Evolutionary conservation across 2,329 filamentous ascomycete species (phyloP).

Genomic region (Hypoxylon sp.): DNA sequence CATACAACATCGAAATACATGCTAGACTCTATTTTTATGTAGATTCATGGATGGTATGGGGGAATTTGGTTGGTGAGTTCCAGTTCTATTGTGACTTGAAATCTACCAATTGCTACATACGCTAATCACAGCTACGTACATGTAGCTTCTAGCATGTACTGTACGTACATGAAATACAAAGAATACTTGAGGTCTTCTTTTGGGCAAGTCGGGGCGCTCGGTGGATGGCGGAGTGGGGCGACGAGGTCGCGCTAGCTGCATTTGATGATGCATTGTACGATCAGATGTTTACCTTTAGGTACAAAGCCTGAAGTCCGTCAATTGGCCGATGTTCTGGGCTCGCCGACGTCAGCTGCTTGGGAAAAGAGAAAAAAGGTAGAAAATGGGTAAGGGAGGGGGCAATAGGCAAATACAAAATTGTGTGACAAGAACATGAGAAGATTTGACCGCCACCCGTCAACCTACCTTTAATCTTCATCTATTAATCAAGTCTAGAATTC

Average conservation of each 20-base stretch:
- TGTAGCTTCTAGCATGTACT: background rate
- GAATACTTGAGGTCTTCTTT: constrained; percentile 18
- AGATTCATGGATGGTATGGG: constrained; percentile 24
- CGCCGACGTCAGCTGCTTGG: constrained; percentile 20
- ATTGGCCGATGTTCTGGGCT: constrained; percentile 40
- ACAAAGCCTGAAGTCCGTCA: constrained; percentile 24
- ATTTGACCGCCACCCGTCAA: constrained; percentile 20
- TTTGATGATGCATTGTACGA: constrained; percentile 45
- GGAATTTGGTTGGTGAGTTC: constrained; percentile 28
- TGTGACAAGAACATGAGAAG: constrained; percentile 14
- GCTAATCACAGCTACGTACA: background rate
- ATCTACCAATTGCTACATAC: background rate
- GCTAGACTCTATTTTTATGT: constrained; percentile 42
- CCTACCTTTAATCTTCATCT: constrained; percentile 12
- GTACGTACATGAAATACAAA: constrained; percentile 16
- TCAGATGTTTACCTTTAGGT: constrained; percentile 33
- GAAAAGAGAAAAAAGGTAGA: constrained; percentile 3
- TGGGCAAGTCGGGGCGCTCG: constrained; percentile 19
- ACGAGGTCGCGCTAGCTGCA: constrained; percentile 36
- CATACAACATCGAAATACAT: constrained; percentile 3
- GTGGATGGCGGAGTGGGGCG: constrained; percentile 28
- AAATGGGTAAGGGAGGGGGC: constrained; percentile 9
- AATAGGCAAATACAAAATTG: constrained; percentile 6
- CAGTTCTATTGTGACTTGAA: constrained; percentile 31
- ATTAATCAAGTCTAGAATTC: constrained; percentile 15